Evolutionary conservation across 176 grass and related monocot genomes (phyloP).

Genomic region (Oryza glaberrima): DNA sequence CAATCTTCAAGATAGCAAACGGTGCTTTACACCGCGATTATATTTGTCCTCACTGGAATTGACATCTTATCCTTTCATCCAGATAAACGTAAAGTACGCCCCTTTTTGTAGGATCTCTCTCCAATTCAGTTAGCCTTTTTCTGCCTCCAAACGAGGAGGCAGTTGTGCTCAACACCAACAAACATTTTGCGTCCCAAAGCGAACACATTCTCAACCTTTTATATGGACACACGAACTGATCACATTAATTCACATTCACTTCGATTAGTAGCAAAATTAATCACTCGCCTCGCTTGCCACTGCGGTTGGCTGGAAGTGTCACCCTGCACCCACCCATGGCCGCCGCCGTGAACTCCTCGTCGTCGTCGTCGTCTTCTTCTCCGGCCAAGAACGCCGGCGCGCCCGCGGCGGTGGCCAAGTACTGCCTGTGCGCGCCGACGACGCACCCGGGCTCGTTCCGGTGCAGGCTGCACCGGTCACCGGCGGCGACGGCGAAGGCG

Average conservation of each 20-base stretch:
- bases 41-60: not conserved
- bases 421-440: slow-evolving; percentile 72
- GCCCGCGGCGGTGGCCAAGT: slow-evolving; percentile 18
- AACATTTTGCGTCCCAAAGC: not conserved
- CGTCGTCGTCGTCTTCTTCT: not conserved
- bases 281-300: not conserved
- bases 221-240: not conserved
- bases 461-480: slow-evolving; percentile 63
- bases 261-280: not conserved
- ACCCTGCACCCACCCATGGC: not conserved
- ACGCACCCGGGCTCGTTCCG: slow-evolving; percentile 78
- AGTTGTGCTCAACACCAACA: not conserved
- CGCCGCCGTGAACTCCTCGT: slow-evolving; percentile 28
- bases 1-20: not conserved
- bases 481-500: not conserved
- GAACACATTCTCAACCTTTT: not conserved
- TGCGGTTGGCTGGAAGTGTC: no score
- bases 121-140: not conserved
- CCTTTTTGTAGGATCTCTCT: slow-evolving; percentile 32
- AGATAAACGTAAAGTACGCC: not conserved
- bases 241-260: not conserved
- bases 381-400: slow-evolving; percentile 20
- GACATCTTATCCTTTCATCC: not conserved
- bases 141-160: slow-evolving; percentile 34
- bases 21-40: not conserved